Evolutionary conservation across 108 stramenopile species (phyloP), one percentile per base, ranked within the genome.

Genomic region (Hondaea fermentalgiana): DNA sequence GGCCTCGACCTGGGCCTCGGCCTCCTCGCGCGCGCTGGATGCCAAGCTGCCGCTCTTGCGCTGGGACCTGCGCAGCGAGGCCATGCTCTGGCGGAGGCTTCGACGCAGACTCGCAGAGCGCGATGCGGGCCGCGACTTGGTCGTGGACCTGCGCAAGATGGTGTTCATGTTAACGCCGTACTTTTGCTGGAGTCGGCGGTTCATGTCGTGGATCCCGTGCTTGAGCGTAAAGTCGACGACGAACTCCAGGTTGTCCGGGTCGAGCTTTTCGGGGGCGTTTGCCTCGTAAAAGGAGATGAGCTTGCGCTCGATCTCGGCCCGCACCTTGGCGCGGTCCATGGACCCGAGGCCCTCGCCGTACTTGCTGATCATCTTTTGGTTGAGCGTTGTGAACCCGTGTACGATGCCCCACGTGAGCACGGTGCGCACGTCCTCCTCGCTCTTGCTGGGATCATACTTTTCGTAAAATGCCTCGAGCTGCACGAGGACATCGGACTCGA

Each of bases 321-420:
- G 45, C 3, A 83, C 49, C 76, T 83, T 83, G 76, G 76, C 4
- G 51, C 76, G 76, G 28, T 83, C 76, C 45, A 53, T 83, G 51
- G 76, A 47, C n/a, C 76, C 76, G 25, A 83, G 76, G 3, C 76
- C 76, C 28, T 83, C 76, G n/a, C 76, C 76, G 76, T 83, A 83
- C 3, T 83, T 83, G 6, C 16, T 23, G 16, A 83, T 28, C 76
- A 83, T 83, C 76, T 83, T 83, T 6, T 35, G 76, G 28, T 83
- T 83, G 19, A 83, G 51, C 10, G 76, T 53, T 12, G 76, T 83
- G 51, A 83, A 83, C n/a, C 76, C 76, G 76, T 83, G 76, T 4
- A 83, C 76, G 23, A 83, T 83, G 49, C 76, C 76, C 76, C 76
- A 83, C 1, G 76, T 83, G 23, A 83, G 51, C 45, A 83, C 76